These are phyloP conservation scores for Pythium vanterpoolii DNA, from an alignment of 352 stramenopile genomes.

Conservation along the genomic window DNA sequence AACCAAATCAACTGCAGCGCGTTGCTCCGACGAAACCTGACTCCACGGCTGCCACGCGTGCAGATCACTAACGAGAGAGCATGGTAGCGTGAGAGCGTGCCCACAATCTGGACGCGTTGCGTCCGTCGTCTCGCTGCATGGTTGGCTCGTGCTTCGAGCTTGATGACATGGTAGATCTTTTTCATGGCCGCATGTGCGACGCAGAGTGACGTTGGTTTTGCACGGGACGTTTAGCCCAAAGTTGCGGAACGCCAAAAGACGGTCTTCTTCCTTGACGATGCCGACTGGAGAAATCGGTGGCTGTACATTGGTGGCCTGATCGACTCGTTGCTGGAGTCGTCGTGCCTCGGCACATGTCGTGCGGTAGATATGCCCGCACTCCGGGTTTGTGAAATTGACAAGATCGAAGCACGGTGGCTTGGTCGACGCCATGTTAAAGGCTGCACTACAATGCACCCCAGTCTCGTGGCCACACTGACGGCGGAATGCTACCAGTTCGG, in stretches of 20 bases:
- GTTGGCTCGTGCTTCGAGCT: slow-evolving; percentile 27
- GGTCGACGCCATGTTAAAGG: slow-evolving; percentile 59
- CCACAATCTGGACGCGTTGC: slow-evolving; percentile 39
- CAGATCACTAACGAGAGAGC: slow-evolving; percentile 28
- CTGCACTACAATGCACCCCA: slow-evolving; percentile 51
- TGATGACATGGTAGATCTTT: slow-evolving; percentile 47
- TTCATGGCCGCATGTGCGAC: slow-evolving; percentile 41
- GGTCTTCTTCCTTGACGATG: slow-evolving; percentile 18
- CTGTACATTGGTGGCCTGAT: not conserved
- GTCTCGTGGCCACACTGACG: slow-evolving; percentile 59
- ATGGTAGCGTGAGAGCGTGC: slow-evolving; percentile 41
- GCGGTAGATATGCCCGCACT: slow-evolving; percentile 62
- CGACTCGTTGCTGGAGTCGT: slow-evolving; percentile 8
- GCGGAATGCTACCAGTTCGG: slow-evolving; percentile 51
- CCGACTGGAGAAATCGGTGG: slow-evolving; percentile 5
- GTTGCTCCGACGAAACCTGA: slow-evolving; percentile 6
- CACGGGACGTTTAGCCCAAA: slow-evolving; percentile 50
- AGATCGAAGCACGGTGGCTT: slow-evolving; percentile 43
- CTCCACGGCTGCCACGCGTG: slow-evolving; percentile 51
- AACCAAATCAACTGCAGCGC: slow-evolving; percentile 29
- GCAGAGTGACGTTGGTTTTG: slow-evolving; percentile 28
- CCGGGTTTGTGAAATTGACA: slow-evolving; percentile 50
- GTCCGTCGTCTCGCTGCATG: slow-evolving; percentile 34
- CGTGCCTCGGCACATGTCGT: slow-evolving; percentile 49
- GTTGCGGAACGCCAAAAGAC: slow-evolving; percentile 24